Conservation (phyloP, 495 filamentous ascomycete genomes). For the Daldinia bambusicola region DNA sequence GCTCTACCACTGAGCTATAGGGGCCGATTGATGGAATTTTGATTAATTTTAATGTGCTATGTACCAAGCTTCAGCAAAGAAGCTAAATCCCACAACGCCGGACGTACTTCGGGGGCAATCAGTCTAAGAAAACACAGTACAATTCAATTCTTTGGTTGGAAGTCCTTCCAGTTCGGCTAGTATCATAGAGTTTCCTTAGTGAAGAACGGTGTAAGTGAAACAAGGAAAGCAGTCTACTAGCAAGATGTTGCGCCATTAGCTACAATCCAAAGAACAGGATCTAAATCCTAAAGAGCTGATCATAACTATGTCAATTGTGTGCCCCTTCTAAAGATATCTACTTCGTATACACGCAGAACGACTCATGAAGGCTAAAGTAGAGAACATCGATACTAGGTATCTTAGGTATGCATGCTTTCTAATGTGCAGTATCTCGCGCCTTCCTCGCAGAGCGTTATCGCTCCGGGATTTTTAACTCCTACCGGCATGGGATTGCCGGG, state of each 20-base stretch:
- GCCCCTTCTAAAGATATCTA: not conserved
- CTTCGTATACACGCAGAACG: too few relatives aligned
- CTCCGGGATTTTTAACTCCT: not conserved
- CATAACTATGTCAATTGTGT: not conserved
- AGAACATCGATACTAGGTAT: too few relatives aligned
- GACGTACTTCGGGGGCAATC: too few relatives aligned
- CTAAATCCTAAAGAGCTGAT: not conserved
- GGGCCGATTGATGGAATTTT: not conserved
- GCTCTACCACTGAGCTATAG: constrained; percentile 22
- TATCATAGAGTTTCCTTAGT: too few relatives aligned
- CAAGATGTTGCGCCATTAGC: not conserved
- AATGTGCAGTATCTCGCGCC: not conserved
- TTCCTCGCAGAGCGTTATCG: not conserved
- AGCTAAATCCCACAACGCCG: too few relatives aligned
- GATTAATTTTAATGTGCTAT: too few relatives aligned
- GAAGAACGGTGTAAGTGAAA: too few relatives aligned
- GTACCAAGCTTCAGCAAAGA: too few relatives aligned
- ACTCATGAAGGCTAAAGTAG: too few relatives aligned
- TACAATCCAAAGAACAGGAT: not conserved
- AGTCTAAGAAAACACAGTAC: too few relatives aligned
- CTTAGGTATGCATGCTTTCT: not conserved
- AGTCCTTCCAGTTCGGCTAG: too few relatives aligned
- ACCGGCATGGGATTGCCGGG: not conserved
- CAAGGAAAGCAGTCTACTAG: not conserved
- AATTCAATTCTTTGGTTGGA: too few relatives aligned